phyloP scores from a whole-genome alignment of 176 grass and related monocot species.

The Triticum urartu region DNA sequence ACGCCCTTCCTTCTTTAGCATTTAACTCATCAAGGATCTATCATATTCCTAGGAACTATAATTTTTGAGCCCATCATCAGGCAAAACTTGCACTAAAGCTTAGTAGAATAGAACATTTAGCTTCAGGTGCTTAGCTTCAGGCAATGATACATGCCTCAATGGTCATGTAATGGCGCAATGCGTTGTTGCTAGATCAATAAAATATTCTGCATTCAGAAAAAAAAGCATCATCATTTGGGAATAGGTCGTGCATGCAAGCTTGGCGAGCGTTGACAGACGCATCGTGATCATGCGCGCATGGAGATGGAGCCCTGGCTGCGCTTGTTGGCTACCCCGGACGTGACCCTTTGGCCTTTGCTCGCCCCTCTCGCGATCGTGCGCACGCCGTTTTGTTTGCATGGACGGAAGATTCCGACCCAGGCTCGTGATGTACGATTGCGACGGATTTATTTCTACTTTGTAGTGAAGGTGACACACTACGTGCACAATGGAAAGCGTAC shows the following conservation, averaged over 20 bases:
- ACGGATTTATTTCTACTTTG: neutral
- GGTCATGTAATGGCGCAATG: too few species aligned
- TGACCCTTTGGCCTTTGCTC: neutral
- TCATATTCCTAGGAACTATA: too few species aligned
- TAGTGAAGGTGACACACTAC: neutral
- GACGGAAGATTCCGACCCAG: neutral
- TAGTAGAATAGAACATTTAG: too few species aligned
- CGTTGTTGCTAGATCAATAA: too few species aligned
- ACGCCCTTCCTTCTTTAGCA: too few species aligned
- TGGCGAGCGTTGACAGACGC: neutral
- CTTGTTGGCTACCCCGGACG: conserved; percentile 7
- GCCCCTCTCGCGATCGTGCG: conserved; percentile 24
- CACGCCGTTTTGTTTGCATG: conserved; percentile 2
- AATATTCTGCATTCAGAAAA: too few species aligned
- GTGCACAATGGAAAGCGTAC: neutral
- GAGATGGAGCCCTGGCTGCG: neutral
- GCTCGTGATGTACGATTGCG: neutral
- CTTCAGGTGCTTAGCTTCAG: too few species aligned
- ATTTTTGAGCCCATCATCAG: too few species aligned
- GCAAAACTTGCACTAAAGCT: too few species aligned
- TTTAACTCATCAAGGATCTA: too few species aligned
- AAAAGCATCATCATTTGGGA: too few species aligned
- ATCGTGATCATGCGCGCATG: neutral
- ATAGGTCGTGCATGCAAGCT: neutral
- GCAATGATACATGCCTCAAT: too few species aligned